A percentile compares a stretch with the other conserved stretches of the same genome.
These are phyloP conservation scores for Diplosphaera chodatii DNA, from an alignment of 139 green algal species.

Conservation along the genomic window DNA sequence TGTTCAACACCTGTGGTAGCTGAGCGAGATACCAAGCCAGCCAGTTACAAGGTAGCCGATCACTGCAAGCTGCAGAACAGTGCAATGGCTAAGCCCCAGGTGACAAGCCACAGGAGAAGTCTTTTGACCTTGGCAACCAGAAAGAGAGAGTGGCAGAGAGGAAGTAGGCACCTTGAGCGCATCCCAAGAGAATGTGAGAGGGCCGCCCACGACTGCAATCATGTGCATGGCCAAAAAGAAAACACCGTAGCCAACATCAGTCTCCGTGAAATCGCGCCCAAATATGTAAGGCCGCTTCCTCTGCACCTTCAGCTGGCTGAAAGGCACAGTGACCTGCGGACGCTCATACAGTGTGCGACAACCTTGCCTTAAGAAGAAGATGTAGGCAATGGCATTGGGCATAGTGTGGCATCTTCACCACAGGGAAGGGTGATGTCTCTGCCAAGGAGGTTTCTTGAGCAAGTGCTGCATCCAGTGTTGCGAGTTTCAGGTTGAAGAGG, in stretches of 20 bases:
- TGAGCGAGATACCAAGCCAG: neutral
- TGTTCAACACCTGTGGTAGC: neutral
- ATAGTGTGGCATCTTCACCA: neutral
- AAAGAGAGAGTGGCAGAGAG: too few relatives aligned
- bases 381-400: neutral
- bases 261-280: conserved; percentile 26
- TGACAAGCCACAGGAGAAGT: too few relatives aligned
- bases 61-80: conserved; percentile 30
- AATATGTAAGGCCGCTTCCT: conserved; percentile 31
- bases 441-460: neutral
- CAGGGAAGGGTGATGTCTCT: neutral
- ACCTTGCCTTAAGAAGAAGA: too few relatives aligned
- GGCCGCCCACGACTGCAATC: conserved; percentile 20
- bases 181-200: conserved; percentile 38
- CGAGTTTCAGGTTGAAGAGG: neutral
- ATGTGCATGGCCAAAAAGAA: conserved; percentile 39
- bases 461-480: neutral
- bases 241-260: conserved; percentile 24
- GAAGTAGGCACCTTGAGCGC: conserved; percentile 35
- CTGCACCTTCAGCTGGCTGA: conserved; percentile 20
- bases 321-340: conserved; percentile 5
- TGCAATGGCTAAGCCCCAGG: too few relatives aligned
- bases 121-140: too few relatives aligned
- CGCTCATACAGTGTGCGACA: neutral
- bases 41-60: conserved; percentile 11